Evolutionary conservation across 176 grass and related monocot species (phyloP).

Genomic region (Oryza brachyantha): DNA sequence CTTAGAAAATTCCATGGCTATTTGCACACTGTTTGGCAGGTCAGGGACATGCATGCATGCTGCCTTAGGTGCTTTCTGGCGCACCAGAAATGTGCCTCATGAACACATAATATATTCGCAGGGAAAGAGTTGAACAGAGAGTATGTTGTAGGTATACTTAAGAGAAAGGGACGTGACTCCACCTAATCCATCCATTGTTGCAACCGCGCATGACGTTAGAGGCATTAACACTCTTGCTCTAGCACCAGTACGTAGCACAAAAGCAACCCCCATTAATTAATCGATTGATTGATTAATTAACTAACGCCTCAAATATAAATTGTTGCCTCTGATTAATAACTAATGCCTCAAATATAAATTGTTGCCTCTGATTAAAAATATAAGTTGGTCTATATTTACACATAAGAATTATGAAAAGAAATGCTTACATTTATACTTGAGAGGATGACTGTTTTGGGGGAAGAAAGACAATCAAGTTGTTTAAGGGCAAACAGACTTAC

Average conservation of each 20-base stretch:
- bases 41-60: not conserved
- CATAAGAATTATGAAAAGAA: not conserved
- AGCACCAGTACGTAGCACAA: not conserved
- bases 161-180: constrained; percentile 3
- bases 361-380: not conserved
- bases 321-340: no score
- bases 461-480: not conserved
- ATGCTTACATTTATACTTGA: no score
- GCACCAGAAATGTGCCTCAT: not conserved
- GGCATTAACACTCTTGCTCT: not conserved
- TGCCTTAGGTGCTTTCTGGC: not conserved
- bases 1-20: not conserved
- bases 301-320: constrained; percentile 13
- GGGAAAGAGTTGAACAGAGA: not conserved
- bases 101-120: not conserved
- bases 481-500: not conserved
- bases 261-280: not conserved
- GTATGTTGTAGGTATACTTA: not conserved
- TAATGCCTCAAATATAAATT: constrained; percentile 4
- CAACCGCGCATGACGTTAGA: constrained; percentile 3
- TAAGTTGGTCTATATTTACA: not conserved
- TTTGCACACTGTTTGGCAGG: not conserved
- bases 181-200: constrained; percentile 25
- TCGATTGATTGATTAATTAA: no score
- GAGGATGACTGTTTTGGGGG: no score